Conservation (phyloP, 352 stramenopile species). For the Pythium apleroticum region DNA sequence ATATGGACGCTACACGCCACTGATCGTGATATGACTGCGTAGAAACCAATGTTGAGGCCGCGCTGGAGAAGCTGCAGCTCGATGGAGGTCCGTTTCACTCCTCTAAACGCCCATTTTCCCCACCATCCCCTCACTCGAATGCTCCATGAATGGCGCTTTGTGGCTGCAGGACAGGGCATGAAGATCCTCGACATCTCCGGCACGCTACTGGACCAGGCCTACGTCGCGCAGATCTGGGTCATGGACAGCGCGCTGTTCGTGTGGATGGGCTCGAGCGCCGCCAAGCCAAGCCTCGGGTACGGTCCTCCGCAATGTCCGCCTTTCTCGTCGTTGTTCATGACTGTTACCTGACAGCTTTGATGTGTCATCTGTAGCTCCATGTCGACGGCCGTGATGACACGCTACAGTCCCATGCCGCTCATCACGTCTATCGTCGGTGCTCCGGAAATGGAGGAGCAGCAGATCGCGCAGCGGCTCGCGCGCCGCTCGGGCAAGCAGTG, state of each 20-base stretch:
- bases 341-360: background rate
- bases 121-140: background rate
- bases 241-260: slow-evolving; percentile 68
- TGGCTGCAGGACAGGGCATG: slow-evolving; percentile 10
- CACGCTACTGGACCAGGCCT: slow-evolving; percentile 65
- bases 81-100: slow-evolving; percentile 17
- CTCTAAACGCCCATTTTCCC: background rate
- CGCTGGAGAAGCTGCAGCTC: slow-evolving; percentile 22
- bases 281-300: slow-evolving; percentile 45
- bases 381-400: slow-evolving; percentile 74
- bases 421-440: slow-evolving; percentile 70
- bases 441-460: slow-evolving; percentile 74
- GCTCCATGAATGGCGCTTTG: background rate
- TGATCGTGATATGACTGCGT: background rate
- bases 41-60: slow-evolving; percentile 9
- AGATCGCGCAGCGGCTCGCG: slow-evolving; percentile 77
- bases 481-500: slow-evolving; percentile 63
- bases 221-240: slow-evolving; percentile 72
- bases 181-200: slow-evolving; percentile 50
- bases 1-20: background rate
- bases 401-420: slow-evolving; percentile 78
- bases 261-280: slow-evolving; percentile 62
- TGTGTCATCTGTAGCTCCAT: slow-evolving; percentile 50
- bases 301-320: background rate
- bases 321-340: background rate